phyloP scores from a whole-genome alignment of 345 rosid species.

The Tarenaya hassleriana region DNA sequence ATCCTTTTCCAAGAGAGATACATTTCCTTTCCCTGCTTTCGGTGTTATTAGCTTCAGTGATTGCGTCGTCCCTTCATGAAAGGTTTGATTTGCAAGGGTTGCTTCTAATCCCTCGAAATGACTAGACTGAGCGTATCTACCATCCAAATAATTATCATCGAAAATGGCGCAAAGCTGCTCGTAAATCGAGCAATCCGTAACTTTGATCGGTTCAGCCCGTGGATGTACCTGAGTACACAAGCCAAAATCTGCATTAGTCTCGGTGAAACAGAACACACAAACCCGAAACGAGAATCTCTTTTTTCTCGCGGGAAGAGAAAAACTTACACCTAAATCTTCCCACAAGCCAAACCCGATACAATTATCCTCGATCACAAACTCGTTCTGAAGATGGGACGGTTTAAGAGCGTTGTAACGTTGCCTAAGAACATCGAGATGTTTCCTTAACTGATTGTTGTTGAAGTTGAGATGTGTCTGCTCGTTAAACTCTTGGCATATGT shows the following conservation, averaged over 20 bases:
- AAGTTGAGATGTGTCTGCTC: conserved; percentile 51
- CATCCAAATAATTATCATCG: conserved; percentile 52
- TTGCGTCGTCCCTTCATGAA: not conserved
- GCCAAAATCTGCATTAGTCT: not conserved
- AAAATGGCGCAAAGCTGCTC: conserved; percentile 70
- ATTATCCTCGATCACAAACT: conserved; percentile 45
- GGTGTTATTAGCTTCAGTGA: conserved; percentile 14
- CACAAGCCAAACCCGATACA: conserved; percentile 68
- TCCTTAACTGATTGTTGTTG: conserved; percentile 73
- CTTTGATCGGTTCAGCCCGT: conserved; percentile 45
- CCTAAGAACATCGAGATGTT: conserved; percentile 71
- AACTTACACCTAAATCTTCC: conserved; percentile 82
- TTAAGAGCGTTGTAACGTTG: conserved; percentile 54
- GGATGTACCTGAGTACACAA: conserved; percentile 43
- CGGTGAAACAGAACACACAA: not conserved
- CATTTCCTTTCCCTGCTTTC: not conserved
- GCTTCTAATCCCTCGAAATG: conserved; percentile 73
- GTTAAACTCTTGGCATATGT: conserved; percentile 62
- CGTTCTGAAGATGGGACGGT: conserved; percentile 48
- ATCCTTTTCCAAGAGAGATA: conserved; percentile 2
- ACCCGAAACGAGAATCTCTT: not conserved
- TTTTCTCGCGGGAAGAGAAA: conserved; percentile 22
- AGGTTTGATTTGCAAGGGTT: conserved; percentile 30
- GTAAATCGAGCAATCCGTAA: conserved; percentile 62
- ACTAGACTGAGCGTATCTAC: conserved; percentile 87